phyloP scores from a whole-genome alignment of 139 green algal species.

The Coelastrella sp. region DNA sequence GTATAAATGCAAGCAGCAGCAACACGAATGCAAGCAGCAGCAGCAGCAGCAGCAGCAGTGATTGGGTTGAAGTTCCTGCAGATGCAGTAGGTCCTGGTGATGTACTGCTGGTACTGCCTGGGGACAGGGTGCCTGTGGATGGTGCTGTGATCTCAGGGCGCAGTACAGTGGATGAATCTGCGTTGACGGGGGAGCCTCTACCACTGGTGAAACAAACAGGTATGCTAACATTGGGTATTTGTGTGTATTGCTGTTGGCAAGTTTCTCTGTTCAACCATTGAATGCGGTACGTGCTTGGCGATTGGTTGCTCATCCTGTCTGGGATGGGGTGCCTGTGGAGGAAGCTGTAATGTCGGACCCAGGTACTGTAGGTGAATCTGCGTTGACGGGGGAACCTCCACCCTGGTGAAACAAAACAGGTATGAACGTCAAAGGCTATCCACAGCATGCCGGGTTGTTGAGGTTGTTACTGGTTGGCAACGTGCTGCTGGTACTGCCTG shows the following conservation, averaged over 20 bases:
- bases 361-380: slow-evolving; percentile 82
- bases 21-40: background rate
- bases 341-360: slow-evolving; percentile 78
- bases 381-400: slow-evolving; percentile 86
- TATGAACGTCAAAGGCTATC: too few species aligned
- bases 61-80: slow-evolving; percentile 75
- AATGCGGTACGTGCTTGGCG: slow-evolving; percentile 75
- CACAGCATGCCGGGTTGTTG: too few species aligned
- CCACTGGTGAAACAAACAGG: slow-evolving; percentile 79
- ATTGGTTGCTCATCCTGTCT: slow-evolving; percentile 84
- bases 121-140: slow-evolving; percentile 90
- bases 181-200: slow-evolving; percentile 88
- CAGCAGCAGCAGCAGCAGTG: slow-evolving; percentile 31
- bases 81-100: slow-evolving; percentile 78
- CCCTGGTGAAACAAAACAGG: too few species aligned
- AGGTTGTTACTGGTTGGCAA: too few species aligned
- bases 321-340: slow-evolving; percentile 90
- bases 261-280: too few species aligned
- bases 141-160: slow-evolving; percentile 79
- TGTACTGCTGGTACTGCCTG: slow-evolving; percentile 84
- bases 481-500: slow-evolving; percentile 89
- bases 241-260: background rate
- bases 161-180: slow-evolving; percentile 82
- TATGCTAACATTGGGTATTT: too few species aligned
- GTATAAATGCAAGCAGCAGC: slow-evolving; percentile 43